These are phyloP conservation scores for Aspergillus sclerotialis DNA, from an alignment of 2,329 filamentous ascomycete species.

Conservation along the genomic window DNA sequence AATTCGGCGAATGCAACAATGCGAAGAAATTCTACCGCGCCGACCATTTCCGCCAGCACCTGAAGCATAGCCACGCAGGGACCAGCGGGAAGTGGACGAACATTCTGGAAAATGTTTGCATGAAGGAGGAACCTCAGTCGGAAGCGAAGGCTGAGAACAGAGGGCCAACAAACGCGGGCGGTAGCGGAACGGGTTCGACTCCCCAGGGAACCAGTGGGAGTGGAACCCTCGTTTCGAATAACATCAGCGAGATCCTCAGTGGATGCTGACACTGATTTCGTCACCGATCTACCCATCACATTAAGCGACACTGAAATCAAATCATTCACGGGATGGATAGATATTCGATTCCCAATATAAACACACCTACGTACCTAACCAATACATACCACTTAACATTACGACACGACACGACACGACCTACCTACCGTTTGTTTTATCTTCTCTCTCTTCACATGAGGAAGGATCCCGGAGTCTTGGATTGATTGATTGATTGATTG, in stretches of 20 bases:
- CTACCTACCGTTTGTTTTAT: background rate
- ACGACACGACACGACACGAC: slow-evolving; percentile 1
- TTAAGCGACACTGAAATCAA: too few species aligned
- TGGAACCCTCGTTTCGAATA: slow-evolving; percentile 18
- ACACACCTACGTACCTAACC: background rate
- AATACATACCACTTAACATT: background rate
- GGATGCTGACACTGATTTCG: slow-evolving; percentile 19
- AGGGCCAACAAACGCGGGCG: too few species aligned
- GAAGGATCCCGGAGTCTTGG: background rate
- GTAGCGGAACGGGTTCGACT: too few species aligned
- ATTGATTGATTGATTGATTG: background rate
- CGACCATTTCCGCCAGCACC: slow-evolving; percentile 94
- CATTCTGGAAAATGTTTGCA: slow-evolving; percentile 92
- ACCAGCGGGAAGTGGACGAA: slow-evolving; percentile 99
- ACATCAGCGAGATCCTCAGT: slow-evolving; percentile 23
- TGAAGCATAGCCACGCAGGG: slow-evolving; percentile 95
- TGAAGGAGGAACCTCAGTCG: slow-evolving; percentile 66
- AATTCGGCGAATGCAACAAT: slow-evolving; percentile 96
- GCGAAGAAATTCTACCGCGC: slow-evolving; percentile 97
- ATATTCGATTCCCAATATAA: too few species aligned
- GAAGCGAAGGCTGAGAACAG: slow-evolving; percentile 18
- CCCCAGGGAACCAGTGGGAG: background rate
- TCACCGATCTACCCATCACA: too few species aligned
- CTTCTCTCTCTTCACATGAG: background rate
- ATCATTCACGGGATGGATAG: too few species aligned